These are phyloP conservation scores for Claviceps citrina DNA, from an alignment of 2,329 filamentous ascomycete genomes.

Conservation along the genomic window DNA sequence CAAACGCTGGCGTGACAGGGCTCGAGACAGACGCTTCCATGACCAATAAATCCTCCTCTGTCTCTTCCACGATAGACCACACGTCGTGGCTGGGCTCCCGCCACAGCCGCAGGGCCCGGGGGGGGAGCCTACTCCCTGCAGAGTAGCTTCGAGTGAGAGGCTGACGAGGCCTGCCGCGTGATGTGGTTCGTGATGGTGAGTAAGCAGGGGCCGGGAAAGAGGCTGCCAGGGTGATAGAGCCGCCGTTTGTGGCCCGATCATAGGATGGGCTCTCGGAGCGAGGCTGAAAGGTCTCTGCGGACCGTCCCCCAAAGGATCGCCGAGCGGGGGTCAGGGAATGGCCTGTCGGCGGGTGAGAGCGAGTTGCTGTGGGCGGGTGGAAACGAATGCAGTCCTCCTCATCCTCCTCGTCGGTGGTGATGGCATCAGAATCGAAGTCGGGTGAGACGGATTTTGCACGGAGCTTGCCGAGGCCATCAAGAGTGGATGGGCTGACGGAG, in stretches of 20 bases:
- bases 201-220: conserved; percentile 6
- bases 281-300: conserved; percentile 20
- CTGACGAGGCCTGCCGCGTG: conserved; percentile 3
- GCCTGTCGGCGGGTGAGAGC: conserved; percentile 20
- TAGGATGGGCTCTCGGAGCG: conserved; percentile 19
- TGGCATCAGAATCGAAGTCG: conserved; percentile 25
- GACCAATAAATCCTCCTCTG: conserved; percentile 34
- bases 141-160: conserved; percentile 2
- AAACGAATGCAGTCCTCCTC: conserved; percentile 37
- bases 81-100: conserved; percentile 43
- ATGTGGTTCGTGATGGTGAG: background rate
- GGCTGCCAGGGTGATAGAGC: conserved; percentile 13
- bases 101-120: conserved; percentile 31
- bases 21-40: conserved; percentile 26
- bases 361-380: conserved; percentile 22
- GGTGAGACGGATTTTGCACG: conserved; percentile 20
- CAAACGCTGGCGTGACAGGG: conserved; percentile 16
- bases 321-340: conserved; percentile 20
- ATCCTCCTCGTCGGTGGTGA: conserved; percentile 30
- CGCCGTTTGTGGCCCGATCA: conserved; percentile 14
- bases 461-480: conserved; percentile 34
- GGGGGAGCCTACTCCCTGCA: conserved; percentile 12
- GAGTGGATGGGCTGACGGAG: conserved; percentile 41
- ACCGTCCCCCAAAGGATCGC: conserved; percentile 26
- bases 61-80: conserved; percentile 45